A percentile compares a stretch with the other conserved stretches of the same genome.
Conservation (phyloP, 352 stramenopile species). For the Phytophthora rubi region DNA sequence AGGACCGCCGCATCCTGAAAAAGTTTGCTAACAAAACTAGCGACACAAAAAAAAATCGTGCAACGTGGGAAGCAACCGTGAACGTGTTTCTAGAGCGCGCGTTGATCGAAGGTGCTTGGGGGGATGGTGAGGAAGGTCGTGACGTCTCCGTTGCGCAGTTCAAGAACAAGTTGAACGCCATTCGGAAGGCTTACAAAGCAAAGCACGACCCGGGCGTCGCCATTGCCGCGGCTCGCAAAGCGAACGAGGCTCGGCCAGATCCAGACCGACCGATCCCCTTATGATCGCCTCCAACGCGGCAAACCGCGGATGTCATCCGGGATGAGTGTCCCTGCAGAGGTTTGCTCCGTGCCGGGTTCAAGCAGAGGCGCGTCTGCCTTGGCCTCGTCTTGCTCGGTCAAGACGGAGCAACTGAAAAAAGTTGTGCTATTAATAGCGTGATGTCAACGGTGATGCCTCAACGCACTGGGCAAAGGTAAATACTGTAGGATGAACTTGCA, state of each 20-base stretch:
- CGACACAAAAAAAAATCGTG: too few species aligned
- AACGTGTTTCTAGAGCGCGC: too few species aligned
- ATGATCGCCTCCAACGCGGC: neutral
- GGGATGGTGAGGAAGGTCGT: too few species aligned
- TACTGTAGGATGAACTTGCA: neutral
- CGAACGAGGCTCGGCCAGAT: neutral
- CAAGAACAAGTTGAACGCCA: too few species aligned
- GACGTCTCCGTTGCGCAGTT: too few species aligned
- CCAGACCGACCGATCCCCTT: conserved; percentile 1
- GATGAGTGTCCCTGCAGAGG: conserved; percentile 8
- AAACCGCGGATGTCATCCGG: too few species aligned
- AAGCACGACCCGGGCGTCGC: too few species aligned
- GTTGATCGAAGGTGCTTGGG: too few species aligned
- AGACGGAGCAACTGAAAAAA: conserved; percentile 6
- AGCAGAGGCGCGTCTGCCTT: conserved; percentile 1
- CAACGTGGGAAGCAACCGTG: too few species aligned
- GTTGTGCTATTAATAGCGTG: neutral
- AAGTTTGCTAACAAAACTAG: too few species aligned
- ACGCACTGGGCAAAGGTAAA: neutral
- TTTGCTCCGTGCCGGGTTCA: neutral
- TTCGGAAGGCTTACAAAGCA: too few species aligned
- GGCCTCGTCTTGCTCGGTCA: neutral
- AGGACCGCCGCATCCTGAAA: too few species aligned
- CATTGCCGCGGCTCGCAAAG: neutral
- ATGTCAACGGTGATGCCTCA: neutral